Percentiles rank a stretch among this genome's conserved stretches.
Evolutionary conservation across 768 basidiomycete genomes (phyloP).

Genomic region (Suillus fuscotomentosus): DNA sequence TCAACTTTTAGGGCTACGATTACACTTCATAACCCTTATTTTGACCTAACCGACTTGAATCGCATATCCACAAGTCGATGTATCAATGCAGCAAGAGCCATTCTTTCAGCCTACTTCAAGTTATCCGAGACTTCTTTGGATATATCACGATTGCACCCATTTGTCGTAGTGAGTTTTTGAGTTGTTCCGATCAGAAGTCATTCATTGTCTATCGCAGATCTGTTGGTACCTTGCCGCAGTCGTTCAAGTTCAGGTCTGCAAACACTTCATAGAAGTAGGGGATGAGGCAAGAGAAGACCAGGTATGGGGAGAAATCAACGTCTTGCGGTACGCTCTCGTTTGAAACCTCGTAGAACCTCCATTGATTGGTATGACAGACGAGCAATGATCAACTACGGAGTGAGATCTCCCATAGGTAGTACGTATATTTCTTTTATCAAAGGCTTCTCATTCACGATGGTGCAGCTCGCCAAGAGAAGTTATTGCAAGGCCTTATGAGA

Average conservation of each 20-base stretch:
- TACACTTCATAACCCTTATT: constrained; percentile 81
- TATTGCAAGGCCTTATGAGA: constrained; percentile 80
- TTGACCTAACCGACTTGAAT: constrained; percentile 68
- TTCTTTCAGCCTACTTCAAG: constrained; percentile 72
- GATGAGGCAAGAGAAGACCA: constrained; percentile 71
- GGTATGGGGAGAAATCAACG: constrained; percentile 87
- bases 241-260: constrained; percentile 83
- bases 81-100: constrained; percentile 69
- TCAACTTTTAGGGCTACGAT: constrained; percentile 66
- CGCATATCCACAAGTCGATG: constrained; percentile 70
- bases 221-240: constrained; percentile 92
- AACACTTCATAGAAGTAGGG: constrained; percentile 80
- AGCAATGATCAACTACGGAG: constrained; percentile 82
- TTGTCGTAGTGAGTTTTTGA: constrained; percentile 62
- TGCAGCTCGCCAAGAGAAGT: constrained; percentile 76
- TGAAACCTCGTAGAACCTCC: background rate
- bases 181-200: constrained; percentile 6
- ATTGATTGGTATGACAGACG: constrained; percentile 43
- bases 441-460: constrained; percentile 9
- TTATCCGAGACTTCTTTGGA: constrained; percentile 83
- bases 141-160: constrained; percentile 76
- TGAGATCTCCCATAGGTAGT: constrained; percentile 82
- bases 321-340: constrained; percentile 55
- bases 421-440: constrained; percentile 29
- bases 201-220: constrained; percentile 46